Conservation (phyloP, 2,329 filamentous ascomycete species). For the Verticillium isaacii region DNA sequence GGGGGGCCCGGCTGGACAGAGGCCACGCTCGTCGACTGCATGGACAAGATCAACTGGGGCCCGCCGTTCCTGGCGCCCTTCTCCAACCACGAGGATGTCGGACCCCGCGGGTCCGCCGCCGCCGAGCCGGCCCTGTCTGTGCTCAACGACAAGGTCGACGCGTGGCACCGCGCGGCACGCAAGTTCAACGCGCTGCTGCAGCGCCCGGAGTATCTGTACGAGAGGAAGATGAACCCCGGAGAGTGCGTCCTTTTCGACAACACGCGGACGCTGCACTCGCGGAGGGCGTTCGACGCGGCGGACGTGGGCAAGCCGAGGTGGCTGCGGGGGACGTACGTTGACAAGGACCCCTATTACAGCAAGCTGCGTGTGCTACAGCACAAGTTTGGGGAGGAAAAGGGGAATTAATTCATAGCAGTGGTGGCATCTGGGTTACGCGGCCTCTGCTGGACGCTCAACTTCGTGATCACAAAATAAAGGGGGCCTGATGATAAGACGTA, state of each 20-base stretch:
- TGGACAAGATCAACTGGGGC: conserved; percentile 6
- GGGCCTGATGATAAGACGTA: too few species aligned
- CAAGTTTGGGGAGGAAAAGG: background rate
- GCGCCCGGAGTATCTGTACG: conserved; percentile 2
- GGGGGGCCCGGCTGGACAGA: background rate
- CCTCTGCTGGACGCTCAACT: too few species aligned
- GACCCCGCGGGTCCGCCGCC: too few species aligned
- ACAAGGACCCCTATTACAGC: conserved; percentile 2
- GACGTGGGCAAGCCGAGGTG: conserved; percentile 5
- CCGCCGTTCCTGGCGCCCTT: conserved; percentile 4
- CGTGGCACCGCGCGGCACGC: conserved; percentile 2
- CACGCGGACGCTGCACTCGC: conserved; percentile 3
- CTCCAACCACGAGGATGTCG: background rate
- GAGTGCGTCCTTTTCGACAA: conserved; percentile 6
- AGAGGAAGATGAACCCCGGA: conserved; percentile 3
- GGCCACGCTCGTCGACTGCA: background rate
- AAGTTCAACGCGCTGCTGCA: conserved; percentile 4
- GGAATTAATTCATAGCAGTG: too few species aligned
- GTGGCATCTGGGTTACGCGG: too few species aligned
- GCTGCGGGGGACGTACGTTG: conserved; percentile 5
- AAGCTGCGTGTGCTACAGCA: conserved; percentile 1
- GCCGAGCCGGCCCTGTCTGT: background rate
- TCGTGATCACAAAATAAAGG: too few species aligned
- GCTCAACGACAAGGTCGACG: conserved; percentile 2
- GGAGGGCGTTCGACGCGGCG: background rate